A percentile compares a stretch with the other conserved stretches of the same genome.
phyloP scores from a whole-genome alignment of 2,329 filamentous ascomycete genomes.

The Verticillium klebahnii region DNA sequence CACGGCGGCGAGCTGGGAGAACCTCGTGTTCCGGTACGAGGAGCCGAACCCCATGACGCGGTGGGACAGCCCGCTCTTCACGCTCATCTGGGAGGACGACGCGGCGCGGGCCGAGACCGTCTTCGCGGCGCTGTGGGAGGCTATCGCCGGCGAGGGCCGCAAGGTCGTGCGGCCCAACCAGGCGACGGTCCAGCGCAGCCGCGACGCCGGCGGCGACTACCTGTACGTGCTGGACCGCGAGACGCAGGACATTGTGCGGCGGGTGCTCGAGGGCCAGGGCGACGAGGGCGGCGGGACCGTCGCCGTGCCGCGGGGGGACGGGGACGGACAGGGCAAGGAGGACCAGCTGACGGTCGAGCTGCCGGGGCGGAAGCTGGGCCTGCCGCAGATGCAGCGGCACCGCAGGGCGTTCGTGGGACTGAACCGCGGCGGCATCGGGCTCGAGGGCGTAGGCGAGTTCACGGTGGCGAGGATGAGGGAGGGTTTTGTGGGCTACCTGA shows the following conservation, averaged over 20 bases:
- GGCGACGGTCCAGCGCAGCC: slow-evolving; percentile 62
- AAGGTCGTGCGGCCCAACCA: slow-evolving; percentile 69
- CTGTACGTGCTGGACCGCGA: slow-evolving; percentile 75
- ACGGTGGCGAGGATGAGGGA: slow-evolving; percentile 51
- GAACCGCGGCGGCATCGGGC: slow-evolving; percentile 65
- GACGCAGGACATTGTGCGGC: slow-evolving; percentile 71
- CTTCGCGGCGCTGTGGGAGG: slow-evolving; percentile 70
- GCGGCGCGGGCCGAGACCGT: slow-evolving; percentile 49
- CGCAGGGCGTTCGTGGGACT: slow-evolving; percentile 72
- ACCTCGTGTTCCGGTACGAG: slow-evolving; percentile 77
- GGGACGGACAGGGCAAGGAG: slow-evolving; percentile 13
- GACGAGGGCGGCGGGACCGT: slow-evolving; percentile 59
- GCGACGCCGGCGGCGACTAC: slow-evolving; percentile 66
- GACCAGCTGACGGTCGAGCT: slow-evolving; percentile 55
- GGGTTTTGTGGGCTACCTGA: slow-evolving; percentile 63
- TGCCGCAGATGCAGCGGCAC: slow-evolving; percentile 74
- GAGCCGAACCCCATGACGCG: slow-evolving; percentile 81
- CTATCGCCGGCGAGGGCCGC: slow-evolving; percentile 57
- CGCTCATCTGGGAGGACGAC: slow-evolving; percentile 71
- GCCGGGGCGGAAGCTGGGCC: slow-evolving; percentile 59
- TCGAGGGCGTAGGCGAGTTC: slow-evolving; percentile 51
- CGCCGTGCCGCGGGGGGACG: slow-evolving; percentile 32
- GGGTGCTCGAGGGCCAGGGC: slow-evolving; percentile 64
- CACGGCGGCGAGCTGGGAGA: slow-evolving; percentile 63
- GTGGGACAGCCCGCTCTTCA: slow-evolving; percentile 82